Evolutionary conservation across 2,329 filamentous ascomycete species (phyloP).

Genomic region (Alternaria novae-zelandiae): DNA sequence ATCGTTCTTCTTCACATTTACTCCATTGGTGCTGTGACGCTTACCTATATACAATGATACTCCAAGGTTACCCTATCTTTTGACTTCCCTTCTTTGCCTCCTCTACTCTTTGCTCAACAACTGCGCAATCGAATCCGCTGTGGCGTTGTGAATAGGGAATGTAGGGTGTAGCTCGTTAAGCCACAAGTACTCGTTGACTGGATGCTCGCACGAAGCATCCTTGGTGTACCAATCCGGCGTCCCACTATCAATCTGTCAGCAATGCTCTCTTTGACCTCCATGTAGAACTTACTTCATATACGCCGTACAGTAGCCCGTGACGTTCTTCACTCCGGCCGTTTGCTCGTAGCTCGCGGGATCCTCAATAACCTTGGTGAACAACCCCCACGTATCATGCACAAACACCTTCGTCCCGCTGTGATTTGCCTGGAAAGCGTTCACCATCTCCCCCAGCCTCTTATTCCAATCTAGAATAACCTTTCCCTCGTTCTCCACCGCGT

Average conservation of each 20-base stretch:
- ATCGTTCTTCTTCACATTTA: background rate
- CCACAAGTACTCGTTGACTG: conserved; percentile 70
- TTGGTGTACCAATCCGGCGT: conserved; percentile 48
- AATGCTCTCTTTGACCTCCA: background rate
- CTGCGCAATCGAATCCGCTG: conserved; percentile 54
- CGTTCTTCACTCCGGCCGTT: conserved; percentile 62
- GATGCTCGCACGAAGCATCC: conserved; percentile 56
- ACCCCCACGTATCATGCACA: conserved; percentile 59
- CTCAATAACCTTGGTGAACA: conserved; percentile 62
- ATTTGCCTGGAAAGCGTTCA: conserved; percentile 46
- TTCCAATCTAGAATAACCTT: conserved; percentile 62
- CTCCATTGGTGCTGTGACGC: background rate
- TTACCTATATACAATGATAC: background rate
- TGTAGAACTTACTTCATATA: conserved; percentile 57
- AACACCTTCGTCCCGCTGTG: conserved; percentile 54
- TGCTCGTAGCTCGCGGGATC: conserved; percentile 58
- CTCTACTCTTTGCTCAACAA: conserved; percentile 19
- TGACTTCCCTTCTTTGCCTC: background rate
- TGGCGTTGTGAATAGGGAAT: conserved; percentile 65
- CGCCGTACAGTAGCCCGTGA: conserved; percentile 60
- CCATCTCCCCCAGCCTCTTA: conserved; percentile 51
- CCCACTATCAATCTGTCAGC: conserved; percentile 34
- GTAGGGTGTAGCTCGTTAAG: conserved; percentile 70
- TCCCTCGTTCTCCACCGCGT: conserved; percentile 41
- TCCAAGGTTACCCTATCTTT: background rate